Conservation (phyloP, 345 rosid species). For the Citrus australasica region DNA sequence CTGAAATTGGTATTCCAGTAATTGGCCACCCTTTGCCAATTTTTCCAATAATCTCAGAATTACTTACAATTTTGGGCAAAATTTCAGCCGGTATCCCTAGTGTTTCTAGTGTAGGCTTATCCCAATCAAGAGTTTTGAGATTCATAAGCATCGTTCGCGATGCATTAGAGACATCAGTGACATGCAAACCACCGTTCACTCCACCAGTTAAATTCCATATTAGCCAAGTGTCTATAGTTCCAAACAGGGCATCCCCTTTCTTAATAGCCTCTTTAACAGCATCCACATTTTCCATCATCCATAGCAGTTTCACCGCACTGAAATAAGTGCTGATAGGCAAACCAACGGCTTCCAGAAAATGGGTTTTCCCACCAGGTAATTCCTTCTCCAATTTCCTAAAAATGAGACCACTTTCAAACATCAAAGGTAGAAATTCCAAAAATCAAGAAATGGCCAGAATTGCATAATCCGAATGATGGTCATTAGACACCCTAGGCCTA, state of each 20-base stretch:
- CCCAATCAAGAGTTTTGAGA: constrained; percentile 76
- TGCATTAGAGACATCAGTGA: constrained; percentile 94
- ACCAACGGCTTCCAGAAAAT: constrained; percentile 75
- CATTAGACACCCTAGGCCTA: not conserved
- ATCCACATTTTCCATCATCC: constrained; percentile 85
- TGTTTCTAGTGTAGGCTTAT: constrained; percentile 44
- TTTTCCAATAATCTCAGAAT: constrained; percentile 79
- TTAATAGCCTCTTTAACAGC: constrained; percentile 53
- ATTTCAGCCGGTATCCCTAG: constrained; percentile 55
- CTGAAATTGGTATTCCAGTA: constrained; percentile 71
- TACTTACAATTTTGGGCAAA: constrained; percentile 78
- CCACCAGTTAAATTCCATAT: constrained; percentile 98
- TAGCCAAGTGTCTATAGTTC: constrained; percentile 85
- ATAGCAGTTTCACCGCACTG: constrained; percentile 80
- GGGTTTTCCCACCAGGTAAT: constrained; percentile 72
- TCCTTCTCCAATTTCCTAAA: constrained; percentile 79
- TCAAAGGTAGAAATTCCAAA: not conserved
- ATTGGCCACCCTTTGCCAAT: constrained; percentile 83
- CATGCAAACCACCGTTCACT: constrained; percentile 60
- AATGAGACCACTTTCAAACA: not conserved
- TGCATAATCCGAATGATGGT: not conserved
- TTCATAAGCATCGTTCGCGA: constrained; percentile 95
- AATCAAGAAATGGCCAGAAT: not conserved
- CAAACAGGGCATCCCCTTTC: constrained; percentile 75
- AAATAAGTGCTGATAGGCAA: constrained; percentile 90